Conservation (phyloP, 352 stramenopile genomes). For the Lagenidium sp. region DNA sequence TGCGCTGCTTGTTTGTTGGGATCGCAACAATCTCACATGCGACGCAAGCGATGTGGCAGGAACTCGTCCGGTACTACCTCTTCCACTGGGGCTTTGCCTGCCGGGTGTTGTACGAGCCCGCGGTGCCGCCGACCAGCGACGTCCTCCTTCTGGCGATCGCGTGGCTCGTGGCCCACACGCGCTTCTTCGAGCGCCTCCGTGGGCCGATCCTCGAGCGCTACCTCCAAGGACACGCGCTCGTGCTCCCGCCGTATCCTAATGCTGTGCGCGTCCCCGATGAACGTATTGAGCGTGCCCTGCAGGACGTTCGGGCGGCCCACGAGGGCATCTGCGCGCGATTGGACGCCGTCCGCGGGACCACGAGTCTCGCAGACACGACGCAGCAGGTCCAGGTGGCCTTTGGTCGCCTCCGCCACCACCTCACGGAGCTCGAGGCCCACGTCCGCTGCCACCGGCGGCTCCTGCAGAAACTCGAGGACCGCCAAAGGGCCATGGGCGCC, state of each 20-base stretch:
- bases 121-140: constrained; percentile 11
- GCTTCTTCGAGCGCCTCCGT: constrained; percentile 40
- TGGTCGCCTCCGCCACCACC: constrained; percentile 27
- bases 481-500: constrained; percentile 9
- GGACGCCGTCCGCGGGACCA: not conserved
- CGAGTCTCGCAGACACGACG: not conserved
- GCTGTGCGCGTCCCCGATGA: constrained; percentile 17
- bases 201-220: constrained; percentile 29
- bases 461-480: constrained; percentile 19
- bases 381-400: constrained; percentile 21
- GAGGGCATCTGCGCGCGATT: not conserved
- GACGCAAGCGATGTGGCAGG: constrained; percentile 18
- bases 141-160: constrained; percentile 39
- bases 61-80: constrained; percentile 48
- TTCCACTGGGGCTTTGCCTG: constrained; percentile 64
- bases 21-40: constrained; percentile 5
- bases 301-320: not conserved
- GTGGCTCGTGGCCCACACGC: constrained; percentile 39
- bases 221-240: not conserved
- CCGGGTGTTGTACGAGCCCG: constrained; percentile 22
- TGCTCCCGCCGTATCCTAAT: constrained; percentile 28
- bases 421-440: constrained; percentile 26
- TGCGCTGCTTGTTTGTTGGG: too few species aligned
- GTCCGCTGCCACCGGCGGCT: constrained; percentile 30
- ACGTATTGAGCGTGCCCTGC: constrained; percentile 4